Evolutionary conservation across 23 red algal genomes (phyloP).

Genomic region (Rhodosorus marinus): DNA sequence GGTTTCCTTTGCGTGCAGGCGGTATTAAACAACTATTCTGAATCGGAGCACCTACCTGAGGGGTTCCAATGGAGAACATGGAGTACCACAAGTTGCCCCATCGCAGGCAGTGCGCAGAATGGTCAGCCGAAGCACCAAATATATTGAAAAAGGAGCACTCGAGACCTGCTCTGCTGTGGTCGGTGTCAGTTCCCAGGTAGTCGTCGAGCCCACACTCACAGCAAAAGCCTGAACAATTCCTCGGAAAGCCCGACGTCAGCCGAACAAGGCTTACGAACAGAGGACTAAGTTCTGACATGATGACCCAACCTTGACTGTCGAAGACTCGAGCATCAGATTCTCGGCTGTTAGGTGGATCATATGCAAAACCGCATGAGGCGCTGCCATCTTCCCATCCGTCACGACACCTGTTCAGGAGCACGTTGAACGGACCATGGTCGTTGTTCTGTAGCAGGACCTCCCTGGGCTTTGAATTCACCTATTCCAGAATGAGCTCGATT

Average conservation of each 20-base stretch:
- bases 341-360: slow-evolving; percentile 4
- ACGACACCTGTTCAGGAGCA: slow-evolving; percentile 7
- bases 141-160: slow-evolving; percentile 11
- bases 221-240: too few relatives aligned
- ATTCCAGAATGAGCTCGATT: too few relatives aligned
- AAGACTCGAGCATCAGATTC: slow-evolving; percentile 10
- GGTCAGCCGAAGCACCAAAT: slow-evolving; percentile 2
- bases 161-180: slow-evolving; percentile 5
- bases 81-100: slow-evolving; percentile 26
- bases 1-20: too few relatives aligned
- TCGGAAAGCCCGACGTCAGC: too few relatives aligned
- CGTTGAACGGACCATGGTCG: slow-evolving; percentile 13
- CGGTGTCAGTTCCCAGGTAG: not conserved
- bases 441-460: slow-evolving; percentile 18
- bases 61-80: slow-evolving; percentile 18
- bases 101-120: slow-evolving; percentile 30
- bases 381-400: slow-evolving; percentile 12
- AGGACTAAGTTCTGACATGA: too few relatives aligned
- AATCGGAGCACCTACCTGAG: not conserved
- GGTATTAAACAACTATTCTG: too few relatives aligned
- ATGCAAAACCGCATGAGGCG: slow-evolving; percentile 22
- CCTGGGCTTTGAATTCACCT: slow-evolving; percentile 18
- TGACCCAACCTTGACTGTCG: slow-evolving; percentile 19
- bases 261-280: too few relatives aligned
- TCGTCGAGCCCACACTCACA: slow-evolving; percentile 11